phyloP scores from a whole-genome alignment of 805 yeast genomes.

The Suhomyces sp. region DNA sequence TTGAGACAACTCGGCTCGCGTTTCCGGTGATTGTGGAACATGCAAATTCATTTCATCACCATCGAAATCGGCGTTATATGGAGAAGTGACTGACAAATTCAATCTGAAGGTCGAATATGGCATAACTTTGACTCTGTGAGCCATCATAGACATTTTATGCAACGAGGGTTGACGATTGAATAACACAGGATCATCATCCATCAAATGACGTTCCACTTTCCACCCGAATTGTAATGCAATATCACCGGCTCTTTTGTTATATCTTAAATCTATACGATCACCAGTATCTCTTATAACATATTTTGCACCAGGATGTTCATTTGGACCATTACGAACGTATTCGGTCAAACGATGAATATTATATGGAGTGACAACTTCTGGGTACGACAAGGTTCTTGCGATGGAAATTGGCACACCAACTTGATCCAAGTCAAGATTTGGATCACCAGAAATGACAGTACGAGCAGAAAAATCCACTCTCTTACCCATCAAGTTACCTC shows the following conservation, averaged over 20 bases:
- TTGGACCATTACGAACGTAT: constrained; percentile 95
- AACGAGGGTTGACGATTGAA: constrained; percentile 99
- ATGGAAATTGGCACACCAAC: constrained; percentile 98
- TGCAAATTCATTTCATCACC: constrained; percentile 99
- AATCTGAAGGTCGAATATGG: constrained; percentile 97
- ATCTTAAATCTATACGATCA: constrained; percentile 95
- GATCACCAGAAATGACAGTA: constrained; percentile 99
- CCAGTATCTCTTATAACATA: constrained; percentile 98
- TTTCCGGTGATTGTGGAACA: constrained; percentile 97
- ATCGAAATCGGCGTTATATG: constrained; percentile 99
- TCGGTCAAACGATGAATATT: constrained; percentile 92
- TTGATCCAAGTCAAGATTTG: constrained; percentile 94
- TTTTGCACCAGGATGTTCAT: constrained; percentile 99
- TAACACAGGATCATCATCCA: constrained; percentile 96
- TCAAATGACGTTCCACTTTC: constrained; percentile 97
- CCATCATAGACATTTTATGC: constrained; percentile 99
- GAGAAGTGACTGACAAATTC: constrained; percentile 95
- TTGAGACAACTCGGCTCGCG: constrained; percentile 92
- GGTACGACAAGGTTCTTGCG: constrained; percentile 93
- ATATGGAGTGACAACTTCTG: constrained; percentile 97
- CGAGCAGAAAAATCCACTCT: constrained; percentile 99
- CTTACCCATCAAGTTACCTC: constrained; percentile 99
- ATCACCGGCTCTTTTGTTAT: constrained; percentile 97
- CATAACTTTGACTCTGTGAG: constrained; percentile 97
- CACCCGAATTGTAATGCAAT: constrained; percentile 97